Evolutionary conservation across 1,139 yeast species (phyloP), one percentile per base, ranked within the genome.

Genomic region (Schwanniomyces etchellsii): DNA sequence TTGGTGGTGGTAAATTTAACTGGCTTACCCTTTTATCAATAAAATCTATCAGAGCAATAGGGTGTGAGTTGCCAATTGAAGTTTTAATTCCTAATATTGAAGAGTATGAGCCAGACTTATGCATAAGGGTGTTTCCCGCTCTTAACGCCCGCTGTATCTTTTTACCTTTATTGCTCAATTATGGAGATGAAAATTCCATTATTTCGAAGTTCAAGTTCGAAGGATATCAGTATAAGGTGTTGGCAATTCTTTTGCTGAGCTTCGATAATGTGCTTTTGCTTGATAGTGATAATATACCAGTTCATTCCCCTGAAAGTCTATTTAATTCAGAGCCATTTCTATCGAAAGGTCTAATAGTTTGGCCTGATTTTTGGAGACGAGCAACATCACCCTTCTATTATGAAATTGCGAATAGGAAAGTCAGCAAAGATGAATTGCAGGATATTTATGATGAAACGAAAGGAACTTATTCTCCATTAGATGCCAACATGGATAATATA

Each of bases 1-100:
- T 82, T 22, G 91, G 91, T 13, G 94, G 94, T 26, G 91, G 89
- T 2, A 71, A 70, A 42, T 82, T 78, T 59, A 80, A 82, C 47
- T 80, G 93, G 70, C 59, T 82, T 39, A 73, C 86, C 11, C 57
- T 82, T 28, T 57, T 81, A 16, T 77, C 91, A 1, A 68, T 85
- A 37, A 71, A 74, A 47, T 69, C 81, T 31, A 55, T 85, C 29
- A 60, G 95, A 39, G 69, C 76, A 12, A 55, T 72, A 13, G 86
- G 88, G 0, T 73, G 80, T 5, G 58, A 64, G 20, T 54, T 82
- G 26, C 95, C 95, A 0, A 77, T 84, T 13, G 95, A 85, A 56
- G 78, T 85, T 4, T 64, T 83, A 38, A 76, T 85, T 35, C 91
- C 91, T 5, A 72, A 76, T 21, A 52, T 68, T 26, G 77, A 74